Evolutionary conservation across 805 yeast genomes (phyloP).

Genomic region (Jamesozyma spencerorum): DNA sequence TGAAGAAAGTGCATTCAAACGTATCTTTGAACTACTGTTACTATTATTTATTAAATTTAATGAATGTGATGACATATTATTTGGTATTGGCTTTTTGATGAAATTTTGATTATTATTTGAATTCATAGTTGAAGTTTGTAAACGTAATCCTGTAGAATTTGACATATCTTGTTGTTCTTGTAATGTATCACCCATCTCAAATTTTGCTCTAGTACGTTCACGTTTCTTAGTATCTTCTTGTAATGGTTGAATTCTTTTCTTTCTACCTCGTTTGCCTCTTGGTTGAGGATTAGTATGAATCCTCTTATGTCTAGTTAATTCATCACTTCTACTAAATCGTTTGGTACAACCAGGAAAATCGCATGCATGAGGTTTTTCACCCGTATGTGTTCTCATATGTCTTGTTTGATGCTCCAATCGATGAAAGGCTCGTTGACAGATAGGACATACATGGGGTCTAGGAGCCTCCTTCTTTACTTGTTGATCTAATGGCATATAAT

Average conservation of each 20-base stretch:
- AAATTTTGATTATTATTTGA: not conserved
- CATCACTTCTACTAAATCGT: slow-evolving; percentile 62
- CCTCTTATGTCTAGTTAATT: slow-evolving; percentile 61
- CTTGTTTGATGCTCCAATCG: slow-evolving; percentile 71
- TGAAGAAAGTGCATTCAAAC: slow-evolving; percentile 37
- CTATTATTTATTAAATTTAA: not conserved
- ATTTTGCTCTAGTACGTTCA: slow-evolving; percentile 1
- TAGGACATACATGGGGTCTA: slow-evolving; percentile 63
- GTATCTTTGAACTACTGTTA: slow-evolving; percentile 13
- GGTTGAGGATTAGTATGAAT: slow-evolving; percentile 67
- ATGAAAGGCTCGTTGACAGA: slow-evolving; percentile 67
- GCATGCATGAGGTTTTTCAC: slow-evolving; percentile 75
- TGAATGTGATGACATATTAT: slow-evolving; percentile 4
- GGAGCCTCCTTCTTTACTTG: slow-evolving; percentile 20
- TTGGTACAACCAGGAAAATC: slow-evolving; percentile 62
- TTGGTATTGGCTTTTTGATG: slow-evolving; percentile 1
- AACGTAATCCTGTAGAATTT: not conserved
- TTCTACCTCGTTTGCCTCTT: slow-evolving; percentile 45
- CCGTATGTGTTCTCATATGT: slow-evolving; percentile 73
- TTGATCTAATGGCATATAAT: not conserved
- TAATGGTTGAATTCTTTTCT: slow-evolving; percentile 25
- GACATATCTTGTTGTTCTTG: not conserved
- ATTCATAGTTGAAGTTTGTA: not conserved
- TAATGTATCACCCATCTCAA: slow-evolving; percentile 7
- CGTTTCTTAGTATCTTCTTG: not conserved